Conservation (phyloP, 2,329 filamentous ascomycete genomes). For the Purpureocillium takamizusanense region DNA sequence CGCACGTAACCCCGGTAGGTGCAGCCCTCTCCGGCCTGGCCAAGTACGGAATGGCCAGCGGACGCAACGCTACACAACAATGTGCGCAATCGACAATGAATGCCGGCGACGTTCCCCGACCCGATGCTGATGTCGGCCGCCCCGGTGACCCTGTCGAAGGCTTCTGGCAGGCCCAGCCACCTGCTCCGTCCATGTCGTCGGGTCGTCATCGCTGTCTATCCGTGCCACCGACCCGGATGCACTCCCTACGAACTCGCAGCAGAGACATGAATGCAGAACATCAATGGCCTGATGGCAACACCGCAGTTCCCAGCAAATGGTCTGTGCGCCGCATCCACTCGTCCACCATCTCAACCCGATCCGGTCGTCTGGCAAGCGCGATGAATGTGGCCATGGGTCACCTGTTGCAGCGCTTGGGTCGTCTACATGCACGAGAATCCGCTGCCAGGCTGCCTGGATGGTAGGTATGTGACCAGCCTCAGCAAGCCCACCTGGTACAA, state of each 20-base stretch:
- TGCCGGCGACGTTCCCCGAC: slow-evolving; percentile 2
- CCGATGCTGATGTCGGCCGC: not conserved
- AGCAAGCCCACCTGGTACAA: slow-evolving; percentile 4
- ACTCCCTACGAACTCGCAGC: not conserved
- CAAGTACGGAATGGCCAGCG: too few species aligned
- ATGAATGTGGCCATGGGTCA: not conserved
- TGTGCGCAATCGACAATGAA: slow-evolving; percentile 1
- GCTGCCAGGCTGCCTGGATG: too few species aligned
- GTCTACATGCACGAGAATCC: too few species aligned
- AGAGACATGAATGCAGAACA: slow-evolving; percentile 5
- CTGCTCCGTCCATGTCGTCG: slow-evolving; percentile 1
- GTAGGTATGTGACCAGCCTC: not conserved
- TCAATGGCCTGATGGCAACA: slow-evolving; percentile 4
- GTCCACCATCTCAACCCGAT: not conserved
- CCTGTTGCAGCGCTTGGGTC: too few species aligned
- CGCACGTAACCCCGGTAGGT: too few species aligned
- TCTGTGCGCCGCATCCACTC: not conserved
- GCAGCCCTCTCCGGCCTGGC: too few species aligned
- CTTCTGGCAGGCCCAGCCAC: slow-evolving; percentile 3
- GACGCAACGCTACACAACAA: too few species aligned
- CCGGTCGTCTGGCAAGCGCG: not conserved
- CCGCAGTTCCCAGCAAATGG: slow-evolving; percentile 1
- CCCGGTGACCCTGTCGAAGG: slow-evolving; percentile 1
- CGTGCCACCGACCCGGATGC: slow-evolving; percentile 2
- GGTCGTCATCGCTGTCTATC: not conserved